Percentiles rank a stretch among this genome's conserved stretches.
Conservation (phyloP, 805 yeast genomes). For the Sporopachydermia lactativora region DNA sequence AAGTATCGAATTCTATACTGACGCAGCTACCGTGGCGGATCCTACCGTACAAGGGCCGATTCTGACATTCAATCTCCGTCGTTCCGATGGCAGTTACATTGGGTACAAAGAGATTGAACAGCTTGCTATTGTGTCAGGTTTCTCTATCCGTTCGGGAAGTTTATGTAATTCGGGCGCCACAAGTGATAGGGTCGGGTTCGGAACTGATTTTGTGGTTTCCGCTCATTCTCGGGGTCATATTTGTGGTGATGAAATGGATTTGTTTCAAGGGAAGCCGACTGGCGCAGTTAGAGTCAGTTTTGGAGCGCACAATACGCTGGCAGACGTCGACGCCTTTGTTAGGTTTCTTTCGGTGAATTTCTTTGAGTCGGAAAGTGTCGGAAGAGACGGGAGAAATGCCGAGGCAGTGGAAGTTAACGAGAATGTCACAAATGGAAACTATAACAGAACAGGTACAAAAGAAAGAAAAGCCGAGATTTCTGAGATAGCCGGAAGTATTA, state of each 20-base stretch:
- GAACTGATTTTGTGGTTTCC: constrained; percentile 16
- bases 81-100: constrained; percentile 14
- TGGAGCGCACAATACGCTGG: constrained; percentile 23
- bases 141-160: constrained; percentile 28
- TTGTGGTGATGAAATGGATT: constrained; percentile 29
- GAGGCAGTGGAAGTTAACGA: not conserved
- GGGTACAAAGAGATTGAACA: constrained; percentile 28
- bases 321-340: constrained; percentile 22
- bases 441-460: not conserved
- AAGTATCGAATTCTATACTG: constrained; percentile 16
- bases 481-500: no score
- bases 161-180: constrained; percentile 30
- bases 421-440: not conserved
- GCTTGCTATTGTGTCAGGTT: constrained; percentile 16
- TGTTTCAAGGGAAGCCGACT: constrained; percentile 23
- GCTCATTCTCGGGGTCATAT: constrained; percentile 23
- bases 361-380: constrained; percentile 7
- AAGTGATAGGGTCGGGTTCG: constrained; percentile 14
- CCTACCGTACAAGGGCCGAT: constrained; percentile 23
- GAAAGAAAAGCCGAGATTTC: not conserved
- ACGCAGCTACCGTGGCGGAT: constrained; percentile 4
- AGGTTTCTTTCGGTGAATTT: constrained; percentile 16
- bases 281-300: constrained; percentile 28
- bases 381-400: not conserved
- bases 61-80: constrained; percentile 21